These are phyloP conservation scores for Alternaria viburni DNA, from an alignment of 2,329 filamentous ascomycete genomes.

Conservation along the genomic window DNA sequence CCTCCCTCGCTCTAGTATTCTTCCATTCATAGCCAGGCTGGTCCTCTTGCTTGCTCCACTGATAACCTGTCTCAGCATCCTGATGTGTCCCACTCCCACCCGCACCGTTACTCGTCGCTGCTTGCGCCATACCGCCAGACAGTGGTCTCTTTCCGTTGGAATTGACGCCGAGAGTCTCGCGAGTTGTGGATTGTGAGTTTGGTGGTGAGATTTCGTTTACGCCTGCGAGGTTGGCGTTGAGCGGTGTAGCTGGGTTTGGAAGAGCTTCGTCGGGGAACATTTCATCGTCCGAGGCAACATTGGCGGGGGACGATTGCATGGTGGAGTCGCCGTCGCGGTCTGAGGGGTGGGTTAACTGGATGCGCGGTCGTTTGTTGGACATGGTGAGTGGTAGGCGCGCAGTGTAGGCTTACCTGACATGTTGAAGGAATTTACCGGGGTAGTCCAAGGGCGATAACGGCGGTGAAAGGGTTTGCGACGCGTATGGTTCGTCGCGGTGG, in stretches of 20 bases:
- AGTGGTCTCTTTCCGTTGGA: constrained; percentile 47
- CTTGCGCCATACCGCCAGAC: constrained; percentile 19
- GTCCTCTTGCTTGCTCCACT: constrained; percentile 46
- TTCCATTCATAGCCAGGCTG: constrained; percentile 49
- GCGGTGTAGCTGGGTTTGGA: constrained; percentile 50
- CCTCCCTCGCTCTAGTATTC: constrained; percentile 46
- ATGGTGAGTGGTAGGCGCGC: constrained; percentile 7
- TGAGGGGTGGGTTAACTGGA: constrained; percentile 31
- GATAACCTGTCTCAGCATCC: constrained; percentile 43
- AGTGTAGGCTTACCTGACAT: constrained; percentile 19
- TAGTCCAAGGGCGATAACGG: not conserved
- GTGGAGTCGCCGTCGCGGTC: constrained; percentile 63
- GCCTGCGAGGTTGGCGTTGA: constrained; percentile 32
- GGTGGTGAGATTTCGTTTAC: constrained; percentile 62
- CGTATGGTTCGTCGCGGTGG: not conserved
- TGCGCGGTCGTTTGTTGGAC: constrained; percentile 14
- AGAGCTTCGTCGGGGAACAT: constrained; percentile 54
- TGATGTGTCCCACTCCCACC: constrained; percentile 15
- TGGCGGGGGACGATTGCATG: constrained; percentile 58
- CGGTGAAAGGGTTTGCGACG: constrained; percentile 6
- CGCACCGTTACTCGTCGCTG: constrained; percentile 12
- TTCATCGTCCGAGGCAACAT: constrained; percentile 44
- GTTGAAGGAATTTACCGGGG: not conserved
- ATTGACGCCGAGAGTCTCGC: constrained; percentile 39
- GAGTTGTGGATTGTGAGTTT: constrained; percentile 54